Evolutionary conservation across 495 filamentous ascomycete genomes (phyloP), one percentile per base, ranked within the genome.

Genomic region (Lasiosphaeria hispida): DNA sequence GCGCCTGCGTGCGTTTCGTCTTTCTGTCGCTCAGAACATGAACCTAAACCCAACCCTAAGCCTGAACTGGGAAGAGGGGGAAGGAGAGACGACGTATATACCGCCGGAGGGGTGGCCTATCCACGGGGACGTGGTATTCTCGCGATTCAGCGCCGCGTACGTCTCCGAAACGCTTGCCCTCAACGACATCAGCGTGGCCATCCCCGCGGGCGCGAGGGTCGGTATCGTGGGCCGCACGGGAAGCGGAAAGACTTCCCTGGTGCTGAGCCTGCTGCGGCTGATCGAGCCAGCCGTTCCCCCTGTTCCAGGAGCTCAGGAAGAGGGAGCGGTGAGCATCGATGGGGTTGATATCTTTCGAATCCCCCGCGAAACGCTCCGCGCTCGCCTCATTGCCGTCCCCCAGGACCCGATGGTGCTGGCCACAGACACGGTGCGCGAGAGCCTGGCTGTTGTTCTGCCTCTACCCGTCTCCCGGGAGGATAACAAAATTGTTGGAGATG

Each of bases 251-350:
- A 92, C 89, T 59, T 93, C 91, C 2, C 78, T 96, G 52, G 92
- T 93, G 4, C 78, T 96, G 63, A 84, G 90, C 30, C 77, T 97
- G 10, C 93, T 97, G 77, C 86, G 92, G 40, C 90, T 97, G 50
- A 93, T 97, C 60, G 92, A 96, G 66, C 80, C 89, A 7, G 75
- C n/a, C n/a, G n/a, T n/a, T n/a, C n/a, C n/a, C n/a, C n/a, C n/a
- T n/a, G n/a, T n/a, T n/a, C n/a, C n/a, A n/a, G n/a, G n/a, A n/a
- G n/a, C n/a, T n/a, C n/a, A 77, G 49, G 74, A 79, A 36, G 92
- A 36, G 9, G 15, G 92, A 40, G 80, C 81, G 55, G 38, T 59
- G 5, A 35, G 17, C n/a, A 54, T 64, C 19, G 62, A 64, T 41
- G 57, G 45, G 6, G 1, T 63, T 5, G 60, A 63, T 37, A 7